phyloP scores from a whole-genome alignment of 1,284 basidiomycete species.

The Pyrrhoderma noxium region DNA sequence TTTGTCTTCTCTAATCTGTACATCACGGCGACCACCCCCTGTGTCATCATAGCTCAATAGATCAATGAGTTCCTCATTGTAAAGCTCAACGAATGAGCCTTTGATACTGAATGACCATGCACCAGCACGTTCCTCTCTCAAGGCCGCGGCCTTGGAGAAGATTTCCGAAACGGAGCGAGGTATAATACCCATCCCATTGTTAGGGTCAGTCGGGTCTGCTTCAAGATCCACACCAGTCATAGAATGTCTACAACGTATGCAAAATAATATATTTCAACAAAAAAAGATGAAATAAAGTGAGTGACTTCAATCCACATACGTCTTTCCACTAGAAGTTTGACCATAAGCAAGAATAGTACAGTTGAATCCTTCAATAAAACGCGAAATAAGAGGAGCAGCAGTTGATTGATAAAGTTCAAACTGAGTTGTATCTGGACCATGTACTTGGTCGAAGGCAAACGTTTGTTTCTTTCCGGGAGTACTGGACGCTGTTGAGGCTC shows the following conservation, averaged over 20 bases:
- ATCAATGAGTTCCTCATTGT: conserved; percentile 96
- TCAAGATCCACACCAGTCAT: conserved; percentile 92
- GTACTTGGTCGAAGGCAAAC: conserved; percentile 94
- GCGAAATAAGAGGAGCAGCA: conserved; percentile 79
- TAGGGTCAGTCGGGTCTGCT: conserved; percentile 66
- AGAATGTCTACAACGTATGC: conserved; percentile 27
- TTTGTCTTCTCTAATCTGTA: conserved; percentile 95
- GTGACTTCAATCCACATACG: conserved; percentile 70
- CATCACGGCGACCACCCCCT: conserved; percentile 63
- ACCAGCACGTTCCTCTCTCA: conserved; percentile 67
- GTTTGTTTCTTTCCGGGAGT: conserved; percentile 69
- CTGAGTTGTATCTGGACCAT: conserved; percentile 78
- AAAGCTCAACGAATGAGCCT: conserved; percentile 92
- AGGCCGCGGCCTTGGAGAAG: conserved; percentile 70
- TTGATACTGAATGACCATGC: conserved; percentile 72
- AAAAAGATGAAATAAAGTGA: neutral
- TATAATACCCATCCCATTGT: conserved; percentile 87
- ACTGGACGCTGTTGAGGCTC: conserved; percentile 46
- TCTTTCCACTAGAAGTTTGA: conserved; percentile 96
- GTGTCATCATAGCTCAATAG: conserved; percentile 68
- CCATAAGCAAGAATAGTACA: conserved; percentile 98
- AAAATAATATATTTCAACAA: neutral
- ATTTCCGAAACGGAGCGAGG: conserved; percentile 92
- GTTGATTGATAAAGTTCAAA: conserved; percentile 78
- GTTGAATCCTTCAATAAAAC: conserved; percentile 95